Base-by-base conservation (phyloP, 2,329 filamentous ascomycete genomes). In the Xylariaceae sp. region DNA sequence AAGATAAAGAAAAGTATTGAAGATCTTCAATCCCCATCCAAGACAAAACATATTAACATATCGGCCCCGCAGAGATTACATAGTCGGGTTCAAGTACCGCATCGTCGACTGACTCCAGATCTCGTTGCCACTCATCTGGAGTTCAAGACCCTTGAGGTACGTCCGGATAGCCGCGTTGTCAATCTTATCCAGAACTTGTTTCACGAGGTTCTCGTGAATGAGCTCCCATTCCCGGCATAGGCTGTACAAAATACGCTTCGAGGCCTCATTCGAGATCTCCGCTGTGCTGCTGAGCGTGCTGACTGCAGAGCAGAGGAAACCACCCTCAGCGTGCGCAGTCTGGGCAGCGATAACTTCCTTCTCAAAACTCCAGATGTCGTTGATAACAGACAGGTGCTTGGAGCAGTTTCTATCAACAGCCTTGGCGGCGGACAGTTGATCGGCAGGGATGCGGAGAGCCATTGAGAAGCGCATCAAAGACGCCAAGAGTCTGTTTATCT, bases 321-420 rank as follows among this genome's bases (percentile, higher is more conserved):
- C 61, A n/a, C 74, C 74, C 51, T 68, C 66, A 60, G 63, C 15
- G 23, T 62, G 60, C 1, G 52, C 51, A 55, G 8, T 56, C 39
- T 60, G 60, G 7, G 47, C 66, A 45, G 35, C 65, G n/a, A 42
- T 50, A 7, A 57, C 66, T 50, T 76, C 74, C 63, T 76, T 77
- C 35, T 76, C 73, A 23, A 55, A 76, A 49, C 68, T 71, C 60
- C 64, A 74, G 51, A 76, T 74, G 54, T 76, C 74, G 61, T 76
- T 76, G 11, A 77, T 60, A 8, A 75, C 60, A 2, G 71, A 68
- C 48, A 76, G 64, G 44, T 76, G 74, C 57, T 70, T 70, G 1
- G 67, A 62, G 58, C 67, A 73, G 63, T 74, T 75, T 4, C 55
- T 18, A 4, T 76, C 73, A 6, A 74, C 57, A 0, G 60, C 47